Evolutionary conservation across 106 monocot species (phyloP).

Genomic region (Xerophyta viscosa): DNA sequence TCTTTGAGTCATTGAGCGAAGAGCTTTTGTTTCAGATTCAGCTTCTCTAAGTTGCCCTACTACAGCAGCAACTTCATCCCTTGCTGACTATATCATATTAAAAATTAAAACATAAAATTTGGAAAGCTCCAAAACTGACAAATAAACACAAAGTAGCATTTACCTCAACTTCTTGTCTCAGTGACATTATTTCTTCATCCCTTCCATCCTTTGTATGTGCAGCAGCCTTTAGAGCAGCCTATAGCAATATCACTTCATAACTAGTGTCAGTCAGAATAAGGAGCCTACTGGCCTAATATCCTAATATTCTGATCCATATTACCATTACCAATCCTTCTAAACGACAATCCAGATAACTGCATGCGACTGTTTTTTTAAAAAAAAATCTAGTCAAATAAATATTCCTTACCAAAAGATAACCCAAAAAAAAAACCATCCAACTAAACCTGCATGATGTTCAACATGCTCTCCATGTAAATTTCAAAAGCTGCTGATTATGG

Average conservation of each 20-base stretch:
- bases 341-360: too few species aligned
- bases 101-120: neutral
- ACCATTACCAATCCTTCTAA: too few species aligned
- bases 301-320: too few species aligned
- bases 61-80: constrained; percentile 45
- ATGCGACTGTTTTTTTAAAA: too few species aligned
- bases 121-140: neutral
- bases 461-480: too few species aligned
- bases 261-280: too few species aligned
- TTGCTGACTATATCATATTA: constrained; percentile 45
- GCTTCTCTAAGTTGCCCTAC: constrained; percentile 58
- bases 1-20: constrained; percentile 71
- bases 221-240: constrained; percentile 85
- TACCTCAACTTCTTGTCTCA: constrained; percentile 62
- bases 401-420: too few species aligned
- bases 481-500: too few species aligned
- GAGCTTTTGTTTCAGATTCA: constrained; percentile 64
- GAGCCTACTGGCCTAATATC: too few species aligned
- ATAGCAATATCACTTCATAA: neutral
- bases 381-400: too few species aligned
- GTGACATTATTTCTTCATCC: constrained; percentile 67
- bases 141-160: neutral
- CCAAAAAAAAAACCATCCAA: too few species aligned
- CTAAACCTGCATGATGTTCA: too few species aligned
- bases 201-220: constrained; percentile 63